phyloP scores from a whole-genome alignment of 805 yeast species.

The Yarrowia divulgata region DNA sequence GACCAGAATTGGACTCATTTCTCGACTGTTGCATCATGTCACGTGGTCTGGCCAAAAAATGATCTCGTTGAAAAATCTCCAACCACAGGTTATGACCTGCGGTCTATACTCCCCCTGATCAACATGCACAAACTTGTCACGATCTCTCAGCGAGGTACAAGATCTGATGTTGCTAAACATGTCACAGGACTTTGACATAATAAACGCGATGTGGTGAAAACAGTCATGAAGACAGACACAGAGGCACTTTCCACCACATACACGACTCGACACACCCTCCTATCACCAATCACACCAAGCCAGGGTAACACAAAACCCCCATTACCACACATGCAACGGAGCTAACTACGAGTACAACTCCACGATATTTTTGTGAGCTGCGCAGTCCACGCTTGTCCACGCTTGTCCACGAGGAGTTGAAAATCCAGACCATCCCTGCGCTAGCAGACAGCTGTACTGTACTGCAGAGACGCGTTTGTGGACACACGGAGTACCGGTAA shows the following conservation, averaged over 20 bases:
- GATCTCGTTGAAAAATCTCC: neutral
- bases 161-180: too few species aligned
- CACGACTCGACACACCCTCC: neutral
- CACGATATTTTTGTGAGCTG: too few species aligned
- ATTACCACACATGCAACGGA: neutral
- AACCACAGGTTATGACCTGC: neutral
- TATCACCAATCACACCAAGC: neutral
- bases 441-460: conserved; percentile 12
- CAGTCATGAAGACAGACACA: too few species aligned
- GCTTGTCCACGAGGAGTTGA: neutral
- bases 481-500: neutral
- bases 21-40: too few species aligned
- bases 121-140: neutral
- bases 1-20: too few species aligned
- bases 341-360: neutral
- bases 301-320: neutral
- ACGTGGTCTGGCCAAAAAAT: neutral
- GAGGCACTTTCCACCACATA: neutral
- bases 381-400: too few species aligned
- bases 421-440: conserved; percentile 30
- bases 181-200: neutral
- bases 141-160: neutral
- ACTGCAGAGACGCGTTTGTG: neutral
- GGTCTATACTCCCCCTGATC: neutral
- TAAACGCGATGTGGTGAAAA: neutral